A percentile compares a stretch with the other conserved stretches of the same genome.
phyloP scores from a whole-genome alignment of 208 protist genomes.

The Leishmania tropica region DNA sequence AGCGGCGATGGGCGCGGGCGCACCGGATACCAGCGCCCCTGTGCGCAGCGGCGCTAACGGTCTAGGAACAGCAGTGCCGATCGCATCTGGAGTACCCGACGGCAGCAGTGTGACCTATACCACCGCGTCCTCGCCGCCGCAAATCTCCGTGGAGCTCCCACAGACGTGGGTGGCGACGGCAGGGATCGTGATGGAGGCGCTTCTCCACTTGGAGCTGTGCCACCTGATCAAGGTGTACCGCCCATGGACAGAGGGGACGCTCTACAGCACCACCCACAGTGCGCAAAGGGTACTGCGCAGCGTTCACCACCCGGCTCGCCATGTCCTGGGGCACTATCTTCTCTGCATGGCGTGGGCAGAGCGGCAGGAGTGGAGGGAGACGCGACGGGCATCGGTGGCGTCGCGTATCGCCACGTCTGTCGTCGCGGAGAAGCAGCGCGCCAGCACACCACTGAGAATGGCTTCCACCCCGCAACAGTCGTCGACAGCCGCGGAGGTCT shows the following conservation, averaged over 20 bases:
- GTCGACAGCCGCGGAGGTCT: not conserved
- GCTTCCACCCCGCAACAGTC: not conserved
- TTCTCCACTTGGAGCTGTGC: conserved; percentile 65
- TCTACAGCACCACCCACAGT: conserved; percentile 42
- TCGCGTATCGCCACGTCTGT: not conserved
- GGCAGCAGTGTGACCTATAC: not conserved
- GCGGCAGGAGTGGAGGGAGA: conserved; percentile 17
- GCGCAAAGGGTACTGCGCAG: conserved; percentile 47
- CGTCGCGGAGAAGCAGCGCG: not conserved
- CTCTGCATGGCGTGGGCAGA: conserved; percentile 34
- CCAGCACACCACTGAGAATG: not conserved
- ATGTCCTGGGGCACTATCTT: conserved; percentile 25
- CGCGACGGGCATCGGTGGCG: not conserved
- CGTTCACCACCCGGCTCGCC: conserved; percentile 44
- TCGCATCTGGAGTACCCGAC: not conserved
- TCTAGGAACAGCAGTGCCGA: not conserved
- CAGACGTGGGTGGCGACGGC: conserved; percentile 37
- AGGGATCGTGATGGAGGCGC: conserved; percentile 57
- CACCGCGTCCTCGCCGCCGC: not conserved
- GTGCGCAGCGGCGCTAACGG: not conserved
- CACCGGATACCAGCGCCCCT: not conserved
- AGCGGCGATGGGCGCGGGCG: not conserved
- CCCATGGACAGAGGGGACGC: conserved; percentile 44
- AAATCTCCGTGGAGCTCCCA: conserved; percentile 35
- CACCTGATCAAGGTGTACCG: conserved; percentile 55